Percentiles rank a stretch among this genome's conserved stretches.
Evolutionary conservation across 495 filamentous ascomycete species (phyloP).

Genomic region (Xylaria sp.): DNA sequence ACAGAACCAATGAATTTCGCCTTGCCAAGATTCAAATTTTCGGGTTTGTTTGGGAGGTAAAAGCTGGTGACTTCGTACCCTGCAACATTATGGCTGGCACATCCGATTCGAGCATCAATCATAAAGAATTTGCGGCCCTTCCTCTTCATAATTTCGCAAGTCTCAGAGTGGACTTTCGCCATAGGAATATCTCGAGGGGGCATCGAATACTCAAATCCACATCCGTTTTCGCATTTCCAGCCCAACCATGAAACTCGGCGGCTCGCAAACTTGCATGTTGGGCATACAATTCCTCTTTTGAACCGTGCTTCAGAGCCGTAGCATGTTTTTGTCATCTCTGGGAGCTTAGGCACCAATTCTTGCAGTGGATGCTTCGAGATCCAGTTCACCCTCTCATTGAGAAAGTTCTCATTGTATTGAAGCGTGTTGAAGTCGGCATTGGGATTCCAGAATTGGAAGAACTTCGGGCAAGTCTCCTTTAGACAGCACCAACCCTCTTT

Average conservation of each 20-base stretch:
- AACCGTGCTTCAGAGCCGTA: slow-evolving; percentile 48
- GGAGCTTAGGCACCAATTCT: slow-evolving; percentile 47
- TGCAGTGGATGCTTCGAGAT: slow-evolving; percentile 33
- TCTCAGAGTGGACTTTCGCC: slow-evolving; percentile 26
- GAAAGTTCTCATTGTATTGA: slow-evolving; percentile 63
- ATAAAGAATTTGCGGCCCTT: slow-evolving; percentile 6
- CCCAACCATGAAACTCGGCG: slow-evolving; percentile 66
- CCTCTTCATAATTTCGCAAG: background rate
- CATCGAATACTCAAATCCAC: slow-evolving; percentile 52
- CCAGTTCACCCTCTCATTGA: slow-evolving; percentile 52
- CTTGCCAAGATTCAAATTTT: background rate
- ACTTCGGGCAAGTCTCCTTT: slow-evolving; percentile 58
- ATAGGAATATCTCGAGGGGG: slow-evolving; percentile 48
- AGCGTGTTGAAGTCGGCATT: slow-evolving; percentile 46
- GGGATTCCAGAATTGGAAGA: slow-evolving; percentile 59
- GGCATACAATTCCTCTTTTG: slow-evolving; percentile 72
- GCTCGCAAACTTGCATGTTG: slow-evolving; percentile 69
- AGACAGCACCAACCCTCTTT: slow-evolving; percentile 75
- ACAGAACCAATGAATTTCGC: slow-evolving; percentile 59
- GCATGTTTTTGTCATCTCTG: background rate
- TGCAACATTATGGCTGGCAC: slow-evolving; percentile 29
- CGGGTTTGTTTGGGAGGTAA: slow-evolving; percentile 40
- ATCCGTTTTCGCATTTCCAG: slow-evolving; percentile 68
- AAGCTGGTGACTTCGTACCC: slow-evolving; percentile 42
- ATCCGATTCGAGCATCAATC: background rate